Percentiles rank a stretch among this genome's conserved stretches.
phyloP scores from a whole-genome alignment of 106 monocot genomes.

The Hemerocallis citrina region DNA sequence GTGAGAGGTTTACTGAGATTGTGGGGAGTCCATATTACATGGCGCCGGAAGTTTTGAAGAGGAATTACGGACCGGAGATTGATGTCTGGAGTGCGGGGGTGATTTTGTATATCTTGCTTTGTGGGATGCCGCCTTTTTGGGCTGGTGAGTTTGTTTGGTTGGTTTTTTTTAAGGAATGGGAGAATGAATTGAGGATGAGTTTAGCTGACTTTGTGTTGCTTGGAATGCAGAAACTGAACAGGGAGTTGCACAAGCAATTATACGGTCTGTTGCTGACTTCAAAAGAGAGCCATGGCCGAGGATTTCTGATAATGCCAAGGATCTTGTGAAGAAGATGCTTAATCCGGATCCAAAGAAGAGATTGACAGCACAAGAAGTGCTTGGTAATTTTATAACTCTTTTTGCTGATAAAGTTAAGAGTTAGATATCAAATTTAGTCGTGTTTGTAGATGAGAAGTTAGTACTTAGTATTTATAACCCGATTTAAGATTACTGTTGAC shows the following conservation, averaged over 20 bases:
- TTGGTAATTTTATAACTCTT: constrained; percentile 19
- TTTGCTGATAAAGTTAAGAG: not conserved
- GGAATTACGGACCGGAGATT: constrained; percentile 52
- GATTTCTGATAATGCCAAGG: constrained; percentile 45
- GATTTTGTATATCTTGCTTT: constrained; percentile 50
- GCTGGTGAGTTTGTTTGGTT: constrained; percentile 29
- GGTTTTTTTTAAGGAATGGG: not conserved
- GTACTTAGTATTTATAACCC: too few species aligned
- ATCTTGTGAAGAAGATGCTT: constrained; percentile 49
- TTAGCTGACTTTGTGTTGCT: not conserved
- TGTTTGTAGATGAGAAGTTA: too few species aligned
- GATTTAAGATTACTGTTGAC: too few species aligned
- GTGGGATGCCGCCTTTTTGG: constrained; percentile 64
- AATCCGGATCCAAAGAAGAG: constrained; percentile 32
- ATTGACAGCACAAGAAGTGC: constrained; percentile 41
- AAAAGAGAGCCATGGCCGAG: constrained; percentile 49
- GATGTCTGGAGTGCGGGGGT: constrained; percentile 71
- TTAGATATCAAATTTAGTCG: too few species aligned
- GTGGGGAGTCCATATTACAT: constrained; percentile 66
- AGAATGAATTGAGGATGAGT: not conserved
- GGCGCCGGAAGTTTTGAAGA: constrained; percentile 54
- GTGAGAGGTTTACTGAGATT: constrained; percentile 41
- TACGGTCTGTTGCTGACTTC: constrained; percentile 38
- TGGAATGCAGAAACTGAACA: constrained; percentile 42
- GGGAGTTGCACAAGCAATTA: constrained; percentile 44